Conservation (phyloP, 352 stramenopile genomes). For the Globisporangium abappressorium region DNA sequence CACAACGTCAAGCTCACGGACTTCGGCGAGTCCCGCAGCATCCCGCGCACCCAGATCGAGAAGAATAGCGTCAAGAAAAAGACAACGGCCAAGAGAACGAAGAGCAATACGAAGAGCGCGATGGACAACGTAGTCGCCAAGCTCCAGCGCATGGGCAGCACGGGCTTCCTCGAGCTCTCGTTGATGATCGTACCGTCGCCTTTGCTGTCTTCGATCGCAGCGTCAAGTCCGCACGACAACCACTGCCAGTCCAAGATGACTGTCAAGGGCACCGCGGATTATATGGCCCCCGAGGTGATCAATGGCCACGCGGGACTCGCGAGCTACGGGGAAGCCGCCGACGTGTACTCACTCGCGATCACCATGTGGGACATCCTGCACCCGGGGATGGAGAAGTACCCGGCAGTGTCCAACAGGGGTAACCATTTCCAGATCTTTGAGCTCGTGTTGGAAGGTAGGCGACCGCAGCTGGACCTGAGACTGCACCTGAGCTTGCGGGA, state of each 20-base stretch:
- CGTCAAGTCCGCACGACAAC: neutral
- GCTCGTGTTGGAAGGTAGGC: constrained; percentile 38
- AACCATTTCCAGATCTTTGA: constrained; percentile 59
- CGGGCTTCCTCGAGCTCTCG: constrained; percentile 14
- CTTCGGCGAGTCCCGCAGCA: constrained; percentile 55
- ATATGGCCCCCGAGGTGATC: constrained; percentile 79
- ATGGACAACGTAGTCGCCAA: neutral
- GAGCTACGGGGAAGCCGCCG: constrained; percentile 56
- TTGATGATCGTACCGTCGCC: constrained; percentile 5
- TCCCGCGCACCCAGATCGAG: constrained; percentile 21
- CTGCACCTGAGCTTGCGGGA: constrained; percentile 42
- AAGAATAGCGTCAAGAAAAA: neutral
- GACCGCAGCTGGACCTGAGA: constrained; percentile 31
- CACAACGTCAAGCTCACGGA: constrained; percentile 65
- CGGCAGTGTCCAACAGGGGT: constrained; percentile 12
- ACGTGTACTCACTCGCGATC: constrained; percentile 66
- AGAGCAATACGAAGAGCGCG: neutral
- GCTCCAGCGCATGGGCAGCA: constrained; percentile 6
- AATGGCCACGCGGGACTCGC: constrained; percentile 38
- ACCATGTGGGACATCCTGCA: constrained; percentile 71
- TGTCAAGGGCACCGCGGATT: constrained; percentile 63
- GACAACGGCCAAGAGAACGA: neutral
- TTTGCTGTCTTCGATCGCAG: neutral
- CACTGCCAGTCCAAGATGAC: constrained; percentile 33
- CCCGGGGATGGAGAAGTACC: constrained; percentile 47